phyloP scores from a whole-genome alignment of 106 monocot species.

The Apostasia ramifera region DNA sequence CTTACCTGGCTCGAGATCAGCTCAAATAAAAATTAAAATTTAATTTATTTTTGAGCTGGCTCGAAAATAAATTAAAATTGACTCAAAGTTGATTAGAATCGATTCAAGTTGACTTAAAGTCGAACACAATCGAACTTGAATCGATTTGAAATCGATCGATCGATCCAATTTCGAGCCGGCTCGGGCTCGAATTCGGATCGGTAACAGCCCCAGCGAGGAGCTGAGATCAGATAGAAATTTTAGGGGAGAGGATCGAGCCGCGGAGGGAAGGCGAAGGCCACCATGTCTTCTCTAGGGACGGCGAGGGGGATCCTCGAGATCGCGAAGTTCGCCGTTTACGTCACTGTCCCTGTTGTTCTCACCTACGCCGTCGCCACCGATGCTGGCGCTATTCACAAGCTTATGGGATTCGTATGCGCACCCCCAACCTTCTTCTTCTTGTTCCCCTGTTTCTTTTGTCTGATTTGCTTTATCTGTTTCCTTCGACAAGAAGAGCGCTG shows the following conservation, averaged over 20 bases:
- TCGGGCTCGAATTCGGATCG: no score
- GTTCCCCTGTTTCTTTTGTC: not conserved
- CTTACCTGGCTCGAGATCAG: no score
- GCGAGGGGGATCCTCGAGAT: conserved; percentile 68
- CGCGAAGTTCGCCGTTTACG: conserved; percentile 53
- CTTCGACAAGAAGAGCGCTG: not conserved
- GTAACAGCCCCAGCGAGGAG: no score
- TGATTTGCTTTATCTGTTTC: not conserved
- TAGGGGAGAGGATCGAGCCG: not conserved
- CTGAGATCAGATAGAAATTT: no score
- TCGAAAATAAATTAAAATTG: no score
- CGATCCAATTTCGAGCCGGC: no score
- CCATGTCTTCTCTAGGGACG: conserved; percentile 56
- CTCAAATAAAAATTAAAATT: no score
- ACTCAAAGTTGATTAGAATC: no score
- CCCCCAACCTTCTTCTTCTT: not conserved
- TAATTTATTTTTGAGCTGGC: no score
- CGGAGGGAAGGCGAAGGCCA: not conserved
- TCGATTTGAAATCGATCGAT: no score
- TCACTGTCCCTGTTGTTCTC: conserved; percentile 37
- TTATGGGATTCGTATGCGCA: conserved; percentile 62
- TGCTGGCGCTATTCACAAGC: conserved; percentile 45
- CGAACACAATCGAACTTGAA: no score
- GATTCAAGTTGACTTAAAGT: no score
- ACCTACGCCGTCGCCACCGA: conserved; percentile 51